Conservation (phyloP, 768 basidiomycete species). For the Suillus americanus region DNA sequence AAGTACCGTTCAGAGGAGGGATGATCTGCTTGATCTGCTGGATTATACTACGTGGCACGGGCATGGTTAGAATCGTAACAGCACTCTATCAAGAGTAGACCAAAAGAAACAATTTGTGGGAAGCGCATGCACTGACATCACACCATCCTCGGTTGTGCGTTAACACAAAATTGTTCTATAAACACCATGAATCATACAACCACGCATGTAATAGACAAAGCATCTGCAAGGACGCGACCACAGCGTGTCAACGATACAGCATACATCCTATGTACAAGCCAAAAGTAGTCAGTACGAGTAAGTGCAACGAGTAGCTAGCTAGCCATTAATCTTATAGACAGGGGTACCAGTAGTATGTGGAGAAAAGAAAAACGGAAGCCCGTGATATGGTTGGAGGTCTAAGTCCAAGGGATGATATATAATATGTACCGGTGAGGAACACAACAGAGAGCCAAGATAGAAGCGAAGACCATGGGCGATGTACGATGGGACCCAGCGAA, state of each 20-base stretch:
- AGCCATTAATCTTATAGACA: constrained; percentile 24
- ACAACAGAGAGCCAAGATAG: neutral
- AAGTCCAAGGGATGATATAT: constrained; percentile 24
- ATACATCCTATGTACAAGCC: constrained; percentile 7
- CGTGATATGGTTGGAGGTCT: constrained; percentile 9
- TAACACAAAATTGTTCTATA: neutral
- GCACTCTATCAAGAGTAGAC: neutral
- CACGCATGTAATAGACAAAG: constrained; percentile 2
- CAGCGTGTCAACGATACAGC: constrained; percentile 5
- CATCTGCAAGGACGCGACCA: constrained; percentile 9
- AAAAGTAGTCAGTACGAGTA: constrained; percentile 7
- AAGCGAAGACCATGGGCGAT: neutral
- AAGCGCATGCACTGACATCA: neutral
- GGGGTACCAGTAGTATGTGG: constrained; percentile 19
- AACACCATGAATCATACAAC: neutral
- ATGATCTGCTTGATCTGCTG: constrained; percentile 81
- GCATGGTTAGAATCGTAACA: constrained; percentile 40
- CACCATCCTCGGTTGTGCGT: neutral
- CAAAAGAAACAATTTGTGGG: neutral
- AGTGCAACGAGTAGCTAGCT: constrained; percentile 15
- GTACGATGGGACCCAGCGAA: constrained; percentile 14
- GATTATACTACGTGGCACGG: constrained; percentile 58
- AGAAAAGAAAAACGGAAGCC: constrained; percentile 1
- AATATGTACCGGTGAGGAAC: constrained; percentile 21
- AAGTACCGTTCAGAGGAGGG: constrained; percentile 82